Evolutionary conservation across 2,329 filamentous ascomycete species (phyloP), one percentile per base, ranked within the genome.

Genomic region (Orbilia blumenaviensis): DNA sequence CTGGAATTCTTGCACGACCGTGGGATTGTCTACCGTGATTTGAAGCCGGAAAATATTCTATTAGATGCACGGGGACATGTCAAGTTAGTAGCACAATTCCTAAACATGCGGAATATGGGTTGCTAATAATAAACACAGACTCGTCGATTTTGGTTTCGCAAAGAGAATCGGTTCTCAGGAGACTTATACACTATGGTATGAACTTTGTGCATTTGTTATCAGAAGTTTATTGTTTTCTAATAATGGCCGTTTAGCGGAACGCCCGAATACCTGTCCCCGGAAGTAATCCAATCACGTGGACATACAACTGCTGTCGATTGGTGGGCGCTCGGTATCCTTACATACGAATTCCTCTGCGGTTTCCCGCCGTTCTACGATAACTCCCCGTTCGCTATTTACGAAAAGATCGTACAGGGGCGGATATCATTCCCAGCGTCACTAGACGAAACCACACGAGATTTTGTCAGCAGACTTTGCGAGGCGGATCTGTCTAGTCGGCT

Each of bases 341-440:
- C 94, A 73, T 94, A 93, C 82, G 92, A 95, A 81, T 94, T 94
- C 81, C 84, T 94, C 56, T 93, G 92, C 8, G 92, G 92, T 27
- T 93, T 94, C 81, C 92, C 92, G 12, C 92, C 92, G 0, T 95
- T 94, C 81, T 95, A 92, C 91, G 90, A 94, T 81, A 89, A 92
- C 78, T 94, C 93, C 78, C 92, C 92, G 0, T 92, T 94, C 78
- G 92, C 94, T 82, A 94, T 94, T 72, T 94, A 94, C 83, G 92
- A 93, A 82, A 89, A 91, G 83, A 94, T 94, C 80, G 89, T 94
- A 29, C 90, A 92, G 82, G 92, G 91, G 80, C 90, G 90, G 34
- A 87, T 94, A 77, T 85, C 89, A 69, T 94, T 93, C 82, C 92
- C 92, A 1, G 86, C 87, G 10, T 83, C 85, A 64, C 85, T 89